A percentile compares a stretch with the other conserved stretches of the same genome.
These are phyloP conservation scores for Pseudopyricularia cyperi DNA, from an alignment of 2,329 filamentous ascomycete species.

Conservation along the genomic window DNA sequence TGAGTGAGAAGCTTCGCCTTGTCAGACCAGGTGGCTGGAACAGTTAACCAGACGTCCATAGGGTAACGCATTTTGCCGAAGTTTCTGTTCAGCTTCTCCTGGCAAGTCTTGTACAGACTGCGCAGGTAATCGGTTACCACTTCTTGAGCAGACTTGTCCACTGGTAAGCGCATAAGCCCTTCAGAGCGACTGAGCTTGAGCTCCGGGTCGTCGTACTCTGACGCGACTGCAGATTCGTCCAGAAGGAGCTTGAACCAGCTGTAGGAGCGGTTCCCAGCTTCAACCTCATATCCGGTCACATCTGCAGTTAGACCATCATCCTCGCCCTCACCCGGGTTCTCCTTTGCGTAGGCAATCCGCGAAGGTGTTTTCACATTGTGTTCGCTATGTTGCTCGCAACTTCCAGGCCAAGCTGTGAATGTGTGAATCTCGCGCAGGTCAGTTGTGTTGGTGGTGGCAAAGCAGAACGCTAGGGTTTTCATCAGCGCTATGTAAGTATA, in stretches of 20 bases:
- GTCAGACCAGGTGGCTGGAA: not conserved
- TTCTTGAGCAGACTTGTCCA: not conserved
- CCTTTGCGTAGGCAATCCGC: not conserved
- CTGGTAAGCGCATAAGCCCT: not conserved
- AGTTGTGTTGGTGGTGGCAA: not conserved
- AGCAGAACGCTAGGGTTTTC: not conserved
- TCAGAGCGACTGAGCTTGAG: not conserved
- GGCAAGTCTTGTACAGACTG: not conserved
- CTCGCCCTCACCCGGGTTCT: not conserved
- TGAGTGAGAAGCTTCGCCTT: not conserved
- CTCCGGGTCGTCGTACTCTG: not conserved
- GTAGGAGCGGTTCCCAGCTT: not conserved
- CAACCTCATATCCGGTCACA: not conserved
- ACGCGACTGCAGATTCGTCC: not conserved
- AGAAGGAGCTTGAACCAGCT: conserved; percentile 1
- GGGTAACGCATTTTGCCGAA: not conserved
- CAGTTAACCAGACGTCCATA: not conserved
- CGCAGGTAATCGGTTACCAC: conserved; percentile 1
- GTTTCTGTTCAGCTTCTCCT: not conserved
- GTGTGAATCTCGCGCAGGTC: not conserved
- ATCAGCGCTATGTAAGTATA: not conserved
- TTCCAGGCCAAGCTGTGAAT: not conserved
- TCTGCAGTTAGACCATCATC: not conserved
- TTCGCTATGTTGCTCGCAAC: not conserved
- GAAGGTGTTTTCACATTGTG: not conserved